phyloP scores from a whole-genome alignment of 148 eudicot species.

The Vaccinium macrocarpon region DNA sequence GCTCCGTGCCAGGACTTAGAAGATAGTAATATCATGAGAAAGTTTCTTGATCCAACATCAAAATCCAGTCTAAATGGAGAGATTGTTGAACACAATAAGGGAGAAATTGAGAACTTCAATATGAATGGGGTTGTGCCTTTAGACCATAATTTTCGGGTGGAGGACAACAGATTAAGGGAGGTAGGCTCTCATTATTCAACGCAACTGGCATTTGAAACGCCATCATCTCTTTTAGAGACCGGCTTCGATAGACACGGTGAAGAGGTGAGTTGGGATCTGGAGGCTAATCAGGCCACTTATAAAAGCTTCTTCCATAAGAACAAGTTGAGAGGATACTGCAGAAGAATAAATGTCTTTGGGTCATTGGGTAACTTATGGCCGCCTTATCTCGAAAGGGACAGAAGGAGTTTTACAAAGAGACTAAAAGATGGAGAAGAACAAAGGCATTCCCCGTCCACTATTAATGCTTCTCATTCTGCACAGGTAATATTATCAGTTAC shows the following conservation, averaged over 20 bases:
- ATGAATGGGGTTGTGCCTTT: conserved; percentile 14
- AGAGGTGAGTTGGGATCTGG: conserved; percentile 28
- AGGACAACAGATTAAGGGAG: conserved; percentile 4
- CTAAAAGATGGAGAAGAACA: conserved; percentile 38
- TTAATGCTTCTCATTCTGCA: conserved; percentile 14
- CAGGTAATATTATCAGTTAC: conserved; percentile 20
- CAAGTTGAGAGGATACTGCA: conserved; percentile 19
- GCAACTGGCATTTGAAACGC: conserved; percentile 16
- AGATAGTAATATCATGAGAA: conserved; percentile 27
- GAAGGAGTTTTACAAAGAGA: conserved; percentile 35
- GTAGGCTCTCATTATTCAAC: conserved; percentile 17
- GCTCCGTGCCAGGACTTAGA: conserved; percentile 13
- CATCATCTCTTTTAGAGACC: conserved; percentile 20
- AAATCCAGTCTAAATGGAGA: conserved; percentile 25
- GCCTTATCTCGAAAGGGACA: conserved; percentile 18
- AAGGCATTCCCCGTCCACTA: conserved; percentile 13
- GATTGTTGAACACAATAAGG: conserved; percentile 24
- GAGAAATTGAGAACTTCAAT: conserved; percentile 16
- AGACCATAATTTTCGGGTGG: neutral
- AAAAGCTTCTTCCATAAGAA: conserved; percentile 15
- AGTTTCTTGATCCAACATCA: conserved; percentile 29
- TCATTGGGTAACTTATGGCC: conserved; percentile 23
- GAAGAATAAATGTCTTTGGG: conserved; percentile 22
- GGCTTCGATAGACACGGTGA: conserved; percentile 16
- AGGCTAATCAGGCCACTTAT: conserved; percentile 22